Percentiles rank a stretch among this genome's conserved stretches.
Evolutionary conservation across 2,329 filamentous ascomycete genomes (phyloP).

Genomic region (Diaporthe nobilis): DNA sequence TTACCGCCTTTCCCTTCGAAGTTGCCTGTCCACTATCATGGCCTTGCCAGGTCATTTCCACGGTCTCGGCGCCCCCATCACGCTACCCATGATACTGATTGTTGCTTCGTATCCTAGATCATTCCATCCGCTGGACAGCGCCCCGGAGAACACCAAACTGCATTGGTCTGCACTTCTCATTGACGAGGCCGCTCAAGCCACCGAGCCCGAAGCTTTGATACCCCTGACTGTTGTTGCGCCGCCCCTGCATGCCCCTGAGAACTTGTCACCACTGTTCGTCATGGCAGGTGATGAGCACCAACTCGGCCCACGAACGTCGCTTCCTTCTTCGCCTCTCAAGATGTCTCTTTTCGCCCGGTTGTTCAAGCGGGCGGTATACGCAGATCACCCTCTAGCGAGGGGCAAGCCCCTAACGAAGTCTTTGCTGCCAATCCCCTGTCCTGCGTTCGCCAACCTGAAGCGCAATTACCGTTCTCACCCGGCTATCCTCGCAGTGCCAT

Average conservation of each 20-base stretch:
- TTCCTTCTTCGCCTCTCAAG: conserved; percentile 40
- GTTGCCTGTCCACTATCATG: neutral
- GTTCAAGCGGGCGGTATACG: conserved; percentile 45
- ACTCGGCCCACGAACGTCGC: conserved; percentile 44
- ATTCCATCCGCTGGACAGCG: conserved; percentile 40
- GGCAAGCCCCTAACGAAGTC: conserved; percentile 37
- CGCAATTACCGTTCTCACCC: conserved; percentile 47
- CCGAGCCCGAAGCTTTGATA: conserved; percentile 44
- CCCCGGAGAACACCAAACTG: conserved; percentile 35
- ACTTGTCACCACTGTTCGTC: conserved; percentile 43
- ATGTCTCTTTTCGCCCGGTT: conserved; percentile 45
- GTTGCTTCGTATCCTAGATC: neutral
- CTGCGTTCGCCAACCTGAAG: conserved; percentile 46
- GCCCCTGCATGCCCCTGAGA: conserved; percentile 22
- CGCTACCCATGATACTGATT: neutral
- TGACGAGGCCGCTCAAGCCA: conserved; percentile 48
- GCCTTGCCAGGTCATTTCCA: neutral
- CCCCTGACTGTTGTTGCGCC: conserved; percentile 45
- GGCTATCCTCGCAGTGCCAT: conserved; percentile 46
- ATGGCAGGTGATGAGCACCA: conserved; percentile 48
- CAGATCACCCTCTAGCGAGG: conserved; percentile 45
- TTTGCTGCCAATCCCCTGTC: conserved; percentile 45
- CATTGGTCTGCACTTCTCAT: conserved; percentile 47
- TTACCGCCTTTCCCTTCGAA: too few relatives aligned
- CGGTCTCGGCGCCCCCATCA: neutral